Base-by-base conservation (phyloP, 345 rosid species). In the Lepidium aucheri region DNA sequence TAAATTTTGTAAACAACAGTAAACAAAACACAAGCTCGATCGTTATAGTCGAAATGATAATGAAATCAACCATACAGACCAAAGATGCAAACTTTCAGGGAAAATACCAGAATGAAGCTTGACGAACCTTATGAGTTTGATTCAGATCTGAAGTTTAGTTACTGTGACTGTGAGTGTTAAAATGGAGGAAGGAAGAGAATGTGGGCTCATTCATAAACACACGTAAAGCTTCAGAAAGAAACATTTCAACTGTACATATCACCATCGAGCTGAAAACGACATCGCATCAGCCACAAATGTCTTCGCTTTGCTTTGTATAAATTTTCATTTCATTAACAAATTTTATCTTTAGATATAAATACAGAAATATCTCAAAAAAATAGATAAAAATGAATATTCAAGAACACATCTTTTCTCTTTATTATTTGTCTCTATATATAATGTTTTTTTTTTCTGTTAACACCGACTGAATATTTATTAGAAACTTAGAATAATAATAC, bases 111-210 rank as follows among this genome's bases (percentile, higher is more conserved):
- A 43, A 12, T 4, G 11, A 22, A 42, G 13, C 10, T 61, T 15
- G 16, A 70, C 56, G 2, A 62, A 70, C 74, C 63, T 53, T 61
- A 33, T 15, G 56, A 44, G 34, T 8, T 11, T 16, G 42, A 62
- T 44, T 44, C 69, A 70, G 75, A 70, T 63, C 75, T 70, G 57
- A 32, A 45, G 42, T 34, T 55, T 13, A 13, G 17, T 53, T 53
- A 53, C 63, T 35, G 47, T 35, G 8, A 62, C 55, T 26, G 49
- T 43, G 7, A 35, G n/a, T 53, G 55, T 20, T 26, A 68, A 51
- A 18, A 68, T 39, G 43, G 52, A 42, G 60, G 30, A 50, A n/a
- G 7, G 4, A 24, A 28, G 44, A 49, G 26, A 10, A 4, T 28
- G 61, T 20, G 22, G 22, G 59, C 22, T 45, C 72, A 5, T 28